phyloP scores from a whole-genome alignment of 208 protist species.

The Acanthamoeba castellanii region DNA sequence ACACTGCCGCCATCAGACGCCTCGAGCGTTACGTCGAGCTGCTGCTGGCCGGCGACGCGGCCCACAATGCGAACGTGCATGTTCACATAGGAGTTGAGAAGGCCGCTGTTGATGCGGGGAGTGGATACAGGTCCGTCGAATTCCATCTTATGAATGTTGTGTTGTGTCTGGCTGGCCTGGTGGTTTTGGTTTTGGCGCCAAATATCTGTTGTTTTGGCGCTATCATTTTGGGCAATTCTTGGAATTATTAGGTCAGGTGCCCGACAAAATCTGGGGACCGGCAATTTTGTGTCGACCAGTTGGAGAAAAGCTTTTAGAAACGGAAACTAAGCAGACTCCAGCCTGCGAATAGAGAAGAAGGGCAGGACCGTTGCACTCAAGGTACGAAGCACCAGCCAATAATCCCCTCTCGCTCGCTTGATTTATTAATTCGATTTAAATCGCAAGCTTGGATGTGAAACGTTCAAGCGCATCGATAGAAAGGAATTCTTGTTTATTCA shows the following conservation, averaged over 20 bases:
- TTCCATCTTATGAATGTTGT: neutral
- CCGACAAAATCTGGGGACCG: neutral
- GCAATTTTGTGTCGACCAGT: neutral
- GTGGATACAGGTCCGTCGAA: neutral
- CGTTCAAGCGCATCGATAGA: neutral
- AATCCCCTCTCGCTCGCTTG: neutral
- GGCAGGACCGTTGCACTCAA: neutral
- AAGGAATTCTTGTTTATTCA: neutral
- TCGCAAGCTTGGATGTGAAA: neutral
- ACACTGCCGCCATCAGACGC: neutral
- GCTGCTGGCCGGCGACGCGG: neutral
- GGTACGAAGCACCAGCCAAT: neutral
- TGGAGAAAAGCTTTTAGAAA: neutral
- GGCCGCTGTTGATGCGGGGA: neutral
- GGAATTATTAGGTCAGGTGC: neutral
- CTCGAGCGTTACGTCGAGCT: neutral
- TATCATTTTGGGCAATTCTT: neutral
- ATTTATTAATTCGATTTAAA: neutral
- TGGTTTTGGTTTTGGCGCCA: neutral
- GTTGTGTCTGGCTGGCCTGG: neutral
- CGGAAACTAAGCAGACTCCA: neutral
- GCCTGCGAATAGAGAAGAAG: neutral
- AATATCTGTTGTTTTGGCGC: neutral
- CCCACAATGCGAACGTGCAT: neutral
- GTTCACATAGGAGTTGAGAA: slow-evolving; percentile 3